Conservation (phyloP, 306 rosid genomes). For the Canavalia ensiformis region DNA sequence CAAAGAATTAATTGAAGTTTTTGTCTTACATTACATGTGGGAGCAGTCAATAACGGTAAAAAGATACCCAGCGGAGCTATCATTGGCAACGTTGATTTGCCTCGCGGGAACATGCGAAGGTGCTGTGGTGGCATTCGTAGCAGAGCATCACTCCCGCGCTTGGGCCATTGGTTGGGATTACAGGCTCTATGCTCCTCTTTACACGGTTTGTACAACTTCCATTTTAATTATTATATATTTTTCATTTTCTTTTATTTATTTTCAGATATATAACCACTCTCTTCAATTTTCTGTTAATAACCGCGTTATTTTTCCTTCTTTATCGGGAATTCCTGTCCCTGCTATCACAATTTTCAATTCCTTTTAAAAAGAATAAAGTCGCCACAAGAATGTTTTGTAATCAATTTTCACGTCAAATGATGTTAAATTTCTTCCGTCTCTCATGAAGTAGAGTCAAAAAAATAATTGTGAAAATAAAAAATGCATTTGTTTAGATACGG, state of each 20-base stretch:
- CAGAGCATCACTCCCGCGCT: conserved; percentile 57
- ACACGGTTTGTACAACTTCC: conserved; percentile 54
- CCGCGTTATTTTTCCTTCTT: no score
- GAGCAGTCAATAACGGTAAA: conserved; percentile 64
- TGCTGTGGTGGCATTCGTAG: conserved; percentile 57
- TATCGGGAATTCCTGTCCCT: no score
- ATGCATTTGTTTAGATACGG: background rate
- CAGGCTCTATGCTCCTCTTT: conserved; percentile 69
- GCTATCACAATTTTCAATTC: no score
- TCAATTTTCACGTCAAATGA: background rate
- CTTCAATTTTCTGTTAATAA: background rate
- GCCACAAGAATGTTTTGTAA: background rate
- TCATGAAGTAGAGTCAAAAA: background rate
- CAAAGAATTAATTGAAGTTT: no score
- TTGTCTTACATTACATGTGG: background rate
- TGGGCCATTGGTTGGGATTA: conserved; percentile 75
- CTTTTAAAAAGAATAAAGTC: background rate
- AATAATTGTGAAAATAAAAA: background rate
- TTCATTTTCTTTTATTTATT: no score
- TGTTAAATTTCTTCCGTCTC: background rate
- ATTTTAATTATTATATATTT: no score
- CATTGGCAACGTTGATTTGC: conserved; percentile 72
- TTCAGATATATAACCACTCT: background rate
- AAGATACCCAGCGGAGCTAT: conserved; percentile 68
- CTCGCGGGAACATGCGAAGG: conserved; percentile 56